A percentile compares a stretch with the other conserved stretches of the same genome.
Conservation (phyloP, 257 asterid species). For the Cruciata laevipes region DNA sequence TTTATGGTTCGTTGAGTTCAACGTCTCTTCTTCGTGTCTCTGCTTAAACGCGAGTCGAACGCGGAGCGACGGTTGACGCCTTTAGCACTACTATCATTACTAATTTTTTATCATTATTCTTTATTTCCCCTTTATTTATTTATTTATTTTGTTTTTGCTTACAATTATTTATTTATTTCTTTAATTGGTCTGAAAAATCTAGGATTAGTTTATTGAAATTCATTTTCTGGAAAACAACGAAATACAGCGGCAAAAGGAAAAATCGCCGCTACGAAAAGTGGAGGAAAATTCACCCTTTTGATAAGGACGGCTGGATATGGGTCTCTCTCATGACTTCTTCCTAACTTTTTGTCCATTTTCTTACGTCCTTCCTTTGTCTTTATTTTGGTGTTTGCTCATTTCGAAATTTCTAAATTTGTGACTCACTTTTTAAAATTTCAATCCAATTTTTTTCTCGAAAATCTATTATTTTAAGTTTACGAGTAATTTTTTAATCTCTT, state of each 20-base stretch:
- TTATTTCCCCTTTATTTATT: no score
- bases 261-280: slow-evolving; percentile 19
- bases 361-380: neutral
- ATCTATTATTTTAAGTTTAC: no score
- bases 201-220: no score
- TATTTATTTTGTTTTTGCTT: no score
- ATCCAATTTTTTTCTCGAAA: neutral
- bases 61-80: slow-evolving; percentile 66
- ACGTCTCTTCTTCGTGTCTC: slow-evolving; percentile 26
- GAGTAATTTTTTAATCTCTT: no score
- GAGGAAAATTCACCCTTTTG: slow-evolving; percentile 18
- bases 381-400: neutral
- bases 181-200: neutral
- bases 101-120: no score
- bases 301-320: slow-evolving; percentile 6
- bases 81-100: neutral
- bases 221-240: neutral
- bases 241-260: slow-evolving; percentile 9
- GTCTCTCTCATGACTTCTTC: slow-evolving; percentile 1
- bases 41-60: slow-evolving; percentile 79
- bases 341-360: neutral
- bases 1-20: slow-evolving; percentile 1
- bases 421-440: no score
- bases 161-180: neutral
- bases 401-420: neutral